Conservation (phyloP, 208 protist species). For the Balamuthia mandrillaris region DNA sequence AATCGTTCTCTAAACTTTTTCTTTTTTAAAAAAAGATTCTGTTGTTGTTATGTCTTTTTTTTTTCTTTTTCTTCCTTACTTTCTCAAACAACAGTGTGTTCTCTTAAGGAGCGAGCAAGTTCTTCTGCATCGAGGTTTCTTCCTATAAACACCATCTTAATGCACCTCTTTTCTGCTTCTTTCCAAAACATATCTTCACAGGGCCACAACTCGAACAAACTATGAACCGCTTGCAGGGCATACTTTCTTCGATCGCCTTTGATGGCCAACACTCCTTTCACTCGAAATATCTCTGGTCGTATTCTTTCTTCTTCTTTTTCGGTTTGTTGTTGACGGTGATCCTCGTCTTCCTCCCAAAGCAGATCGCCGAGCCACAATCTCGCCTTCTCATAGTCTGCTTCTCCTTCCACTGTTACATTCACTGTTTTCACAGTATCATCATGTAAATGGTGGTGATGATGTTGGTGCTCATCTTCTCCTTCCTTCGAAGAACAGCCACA, state of each 20-base stretch:
- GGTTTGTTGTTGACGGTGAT: no score
- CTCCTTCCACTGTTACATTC: slow-evolving; percentile 12
- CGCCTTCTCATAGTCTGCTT: neutral
- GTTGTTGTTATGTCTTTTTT: neutral
- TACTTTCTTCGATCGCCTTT: slow-evolving; percentile 32
- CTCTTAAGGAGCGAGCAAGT: slow-evolving; percentile 6
- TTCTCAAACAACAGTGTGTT: neutral
- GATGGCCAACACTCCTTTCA: slow-evolving; percentile 57
- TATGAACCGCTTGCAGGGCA: slow-evolving; percentile 57
- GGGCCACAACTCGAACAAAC: slow-evolving; percentile 40
- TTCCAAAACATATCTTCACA: neutral
- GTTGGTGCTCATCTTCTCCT: neutral
- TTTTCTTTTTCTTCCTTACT: neutral
- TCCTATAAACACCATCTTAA: slow-evolving; percentile 22
- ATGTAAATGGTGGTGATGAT: slow-evolving; percentile 33
- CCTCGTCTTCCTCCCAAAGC: neutral
- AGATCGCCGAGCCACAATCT: slow-evolving; percentile 4
- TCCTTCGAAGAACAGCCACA: neutral
- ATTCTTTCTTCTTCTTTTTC: no score
- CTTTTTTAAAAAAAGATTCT: neutral
- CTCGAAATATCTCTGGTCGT: slow-evolving; percentile 56
- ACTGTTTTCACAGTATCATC: slow-evolving; percentile 44
- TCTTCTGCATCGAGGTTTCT: slow-evolving; percentile 26
- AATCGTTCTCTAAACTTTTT: slow-evolving; percentile 25
- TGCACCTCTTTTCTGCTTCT: slow-evolving; percentile 4